These are phyloP conservation scores for Gymnopilus junonius DNA, from an alignment of 768 basidiomycete species.

Conservation along the genomic window DNA sequence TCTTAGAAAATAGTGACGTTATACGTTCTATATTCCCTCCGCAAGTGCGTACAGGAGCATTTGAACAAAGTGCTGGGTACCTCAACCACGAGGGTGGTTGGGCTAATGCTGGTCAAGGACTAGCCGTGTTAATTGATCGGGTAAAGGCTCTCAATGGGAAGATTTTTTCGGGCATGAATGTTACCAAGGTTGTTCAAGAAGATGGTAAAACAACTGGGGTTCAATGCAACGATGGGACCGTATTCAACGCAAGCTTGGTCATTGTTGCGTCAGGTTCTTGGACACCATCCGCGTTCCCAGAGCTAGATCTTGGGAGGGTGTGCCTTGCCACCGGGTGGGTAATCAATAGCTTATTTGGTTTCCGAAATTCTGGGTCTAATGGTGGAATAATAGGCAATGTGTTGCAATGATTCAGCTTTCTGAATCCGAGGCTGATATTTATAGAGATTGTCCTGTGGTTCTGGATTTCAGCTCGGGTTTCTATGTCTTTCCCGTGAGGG, in stretches of 20 bases:
- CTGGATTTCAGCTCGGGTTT: slow-evolving; percentile 76
- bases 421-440: slow-evolving; percentile 64
- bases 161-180: slow-evolving; percentile 61
- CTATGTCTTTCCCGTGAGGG: slow-evolving; percentile 78
- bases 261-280: slow-evolving; percentile 82
- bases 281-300: slow-evolving; percentile 81
- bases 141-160: slow-evolving; percentile 65
- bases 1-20: slow-evolving; percentile 39
- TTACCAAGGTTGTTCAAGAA: slow-evolving; percentile 48
- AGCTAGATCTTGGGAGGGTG: slow-evolving; percentile 48
- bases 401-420: slow-evolving; percentile 80
- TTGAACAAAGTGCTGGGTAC: slow-evolving; percentile 55
- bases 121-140: slow-evolving; percentile 54
- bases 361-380: background rate
- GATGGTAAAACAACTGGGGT: slow-evolving; percentile 60
- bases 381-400: slow-evolving; percentile 61
- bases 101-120: slow-evolving; percentile 76
- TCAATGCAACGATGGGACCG: slow-evolving; percentile 58
- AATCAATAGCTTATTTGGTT: background rate
- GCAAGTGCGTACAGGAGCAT: slow-evolving; percentile 37
- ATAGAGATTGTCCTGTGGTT: slow-evolving; percentile 68
- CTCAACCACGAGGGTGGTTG: slow-evolving; percentile 83
- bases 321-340: slow-evolving; percentile 84
- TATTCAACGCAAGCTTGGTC: slow-evolving; percentile 60
- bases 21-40: slow-evolving; percentile 55